Conservation (phyloP, 1,284 basidiomycete species). For the Ganoderma multipileum region DNA sequence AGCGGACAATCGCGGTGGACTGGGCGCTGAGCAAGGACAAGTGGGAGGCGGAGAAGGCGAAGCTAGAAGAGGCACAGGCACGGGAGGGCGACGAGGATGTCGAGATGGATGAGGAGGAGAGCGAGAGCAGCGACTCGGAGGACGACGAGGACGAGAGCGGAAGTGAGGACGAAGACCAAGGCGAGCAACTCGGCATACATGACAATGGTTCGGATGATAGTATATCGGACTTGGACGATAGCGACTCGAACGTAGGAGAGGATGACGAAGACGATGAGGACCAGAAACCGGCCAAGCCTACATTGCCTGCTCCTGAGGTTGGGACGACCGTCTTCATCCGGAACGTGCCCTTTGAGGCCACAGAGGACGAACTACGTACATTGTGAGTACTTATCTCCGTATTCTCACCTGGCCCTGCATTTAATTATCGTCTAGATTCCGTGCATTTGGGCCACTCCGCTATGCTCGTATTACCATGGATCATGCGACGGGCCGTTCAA, state of each 20-base stretch:
- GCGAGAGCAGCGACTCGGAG: slow-evolving; percentile 35
- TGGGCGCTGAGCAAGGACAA: slow-evolving; percentile 96
- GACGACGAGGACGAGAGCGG: slow-evolving; percentile 38
- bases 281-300: slow-evolving; percentile 69
- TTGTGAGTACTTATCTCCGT: slow-evolving; percentile 57
- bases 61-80: slow-evolving; percentile 50
- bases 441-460: slow-evolving; percentile 89
- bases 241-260: slow-evolving; percentile 40
- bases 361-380: slow-evolving; percentile 87
- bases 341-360: slow-evolving; percentile 93
- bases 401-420: background rate
- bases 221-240: slow-evolving; percentile 41
- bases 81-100: slow-evolving; percentile 38
- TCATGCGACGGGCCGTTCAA: slow-evolving; percentile 80
- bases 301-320: slow-evolving; percentile 79
- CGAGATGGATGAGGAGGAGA: slow-evolving; percentile 39
- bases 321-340: slow-evolving; percentile 95
- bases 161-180: slow-evolving; percentile 35
- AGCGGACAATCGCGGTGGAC: slow-evolving; percentile 90
- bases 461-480: slow-evolving; percentile 96
- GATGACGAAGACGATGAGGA: slow-evolving; percentile 43
- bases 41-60: slow-evolving; percentile 84
- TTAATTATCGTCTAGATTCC: slow-evolving; percentile 64
- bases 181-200: slow-evolving; percentile 52
- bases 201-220: slow-evolving; percentile 47